A percentile compares a stretch with the other conserved stretches of the same genome.
Evolutionary conservation across 768 basidiomycete species (phyloP).

Genomic region (Termitomyces sp.): DNA sequence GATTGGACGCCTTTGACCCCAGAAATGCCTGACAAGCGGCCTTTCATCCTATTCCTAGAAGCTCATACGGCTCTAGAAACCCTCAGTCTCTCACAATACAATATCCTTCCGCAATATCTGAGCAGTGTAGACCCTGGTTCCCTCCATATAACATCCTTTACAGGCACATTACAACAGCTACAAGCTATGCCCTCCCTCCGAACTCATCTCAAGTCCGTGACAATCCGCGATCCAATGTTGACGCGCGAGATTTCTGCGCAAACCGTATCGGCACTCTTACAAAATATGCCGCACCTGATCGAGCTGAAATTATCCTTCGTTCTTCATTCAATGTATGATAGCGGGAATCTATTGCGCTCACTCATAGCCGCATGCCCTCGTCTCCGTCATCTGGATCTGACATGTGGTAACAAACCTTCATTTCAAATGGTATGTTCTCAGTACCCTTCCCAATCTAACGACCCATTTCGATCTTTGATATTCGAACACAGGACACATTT

Average conservation of each 20-base stretch:
- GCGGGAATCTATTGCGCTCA: conserved; percentile 61
- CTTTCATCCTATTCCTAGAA: conserved; percentile 65
- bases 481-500: conserved; percentile 44
- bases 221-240: conserved; percentile 60
- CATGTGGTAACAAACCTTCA: conserved; percentile 63
- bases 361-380: conserved; percentile 63
- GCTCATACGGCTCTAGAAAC: conserved; percentile 49
- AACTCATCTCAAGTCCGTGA: conserved; percentile 45
- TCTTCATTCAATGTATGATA: conserved; percentile 71
- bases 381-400: conserved; percentile 57
- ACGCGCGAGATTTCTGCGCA: conserved; percentile 65
- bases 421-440: conserved; percentile 57
- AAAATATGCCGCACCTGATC: conserved; percentile 46
- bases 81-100: conserved; percentile 47
- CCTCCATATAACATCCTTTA: conserved; percentile 53
- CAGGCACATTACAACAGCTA: conserved; percentile 62
- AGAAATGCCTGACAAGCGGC: conserved; percentile 40
- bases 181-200: conserved; percentile 52
- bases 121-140: conserved; percentile 38
- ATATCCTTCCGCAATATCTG: conserved; percentile 49
- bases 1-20: conserved; percentile 40
- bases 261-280: conserved; percentile 53
- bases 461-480: neutral
- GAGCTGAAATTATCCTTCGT: conserved; percentile 62
- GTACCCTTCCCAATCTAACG: neutral